phyloP scores from a whole-genome alignment of 2,329 filamentous ascomycete species.

The Davidsoniella neocaledoniae region DNA sequence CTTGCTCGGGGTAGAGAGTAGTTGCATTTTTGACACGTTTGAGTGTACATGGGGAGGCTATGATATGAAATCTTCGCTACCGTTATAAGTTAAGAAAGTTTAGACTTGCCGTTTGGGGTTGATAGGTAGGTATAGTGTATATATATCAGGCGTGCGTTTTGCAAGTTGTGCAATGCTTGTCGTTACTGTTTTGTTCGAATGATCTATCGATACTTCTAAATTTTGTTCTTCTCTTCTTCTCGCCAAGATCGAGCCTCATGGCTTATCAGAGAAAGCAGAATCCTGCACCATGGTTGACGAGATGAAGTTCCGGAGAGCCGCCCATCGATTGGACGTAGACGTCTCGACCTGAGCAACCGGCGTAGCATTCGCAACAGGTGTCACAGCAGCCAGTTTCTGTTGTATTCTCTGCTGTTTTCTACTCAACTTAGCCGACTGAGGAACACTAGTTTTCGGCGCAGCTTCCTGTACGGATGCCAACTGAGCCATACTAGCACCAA shows the following conservation, averaged over 20 bases:
- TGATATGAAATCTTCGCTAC: too few relatives aligned
- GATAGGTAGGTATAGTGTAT: too few relatives aligned
- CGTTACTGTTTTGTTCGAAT: too few relatives aligned
- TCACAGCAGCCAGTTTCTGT: neutral
- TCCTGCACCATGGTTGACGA: constrained; percentile 80
- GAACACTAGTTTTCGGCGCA: neutral
- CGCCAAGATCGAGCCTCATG: constrained; percentile 1
- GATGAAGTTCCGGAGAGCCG: constrained; percentile 68
- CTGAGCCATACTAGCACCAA: constrained; percentile 66
- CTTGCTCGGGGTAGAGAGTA: too few relatives aligned
- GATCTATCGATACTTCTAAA: too few relatives aligned
- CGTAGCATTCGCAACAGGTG: constrained; percentile 6
- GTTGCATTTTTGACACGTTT: too few relatives aligned
- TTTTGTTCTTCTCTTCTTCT: too few relatives aligned
- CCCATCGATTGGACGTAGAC: constrained; percentile 50
- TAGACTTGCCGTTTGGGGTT: too few relatives aligned
- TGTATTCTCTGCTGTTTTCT: constrained; percentile 6
- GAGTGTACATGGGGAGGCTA: too few relatives aligned
- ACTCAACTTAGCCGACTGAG: constrained; percentile 4
- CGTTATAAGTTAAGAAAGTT: too few relatives aligned
- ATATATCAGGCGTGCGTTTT: too few relatives aligned
- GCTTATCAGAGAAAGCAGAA: constrained; percentile 42
- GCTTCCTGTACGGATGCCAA: constrained; percentile 28
- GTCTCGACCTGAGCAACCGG: constrained; percentile 15
- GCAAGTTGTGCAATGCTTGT: too few relatives aligned